phyloP scores from a whole-genome alignment of 768 basidiomycete species.

The Russula compacta region DNA sequence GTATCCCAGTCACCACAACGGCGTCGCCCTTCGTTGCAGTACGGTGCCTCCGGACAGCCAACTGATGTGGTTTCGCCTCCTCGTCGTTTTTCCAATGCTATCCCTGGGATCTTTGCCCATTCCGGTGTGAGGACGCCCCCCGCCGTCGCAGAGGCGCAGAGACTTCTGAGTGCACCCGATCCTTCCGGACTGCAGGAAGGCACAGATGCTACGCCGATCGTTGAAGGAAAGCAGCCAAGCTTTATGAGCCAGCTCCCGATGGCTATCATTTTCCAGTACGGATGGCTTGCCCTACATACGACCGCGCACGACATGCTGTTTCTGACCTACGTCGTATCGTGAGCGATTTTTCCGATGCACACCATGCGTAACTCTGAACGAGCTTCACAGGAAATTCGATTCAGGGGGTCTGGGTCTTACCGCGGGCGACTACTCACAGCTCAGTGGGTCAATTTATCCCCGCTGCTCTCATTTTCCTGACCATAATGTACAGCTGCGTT shows the following conservation, averaged over 20 bases:
- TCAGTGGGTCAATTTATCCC: conserved; percentile 45
- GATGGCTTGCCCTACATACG: conserved; percentile 77
- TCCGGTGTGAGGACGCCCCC: conserved; percentile 72
- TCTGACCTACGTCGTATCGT: conserved; percentile 87
- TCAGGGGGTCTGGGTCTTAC: conserved; percentile 87
- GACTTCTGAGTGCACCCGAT: conserved; percentile 32
- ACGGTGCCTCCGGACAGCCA: conserved; percentile 13
- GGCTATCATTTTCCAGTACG: conserved; percentile 84
- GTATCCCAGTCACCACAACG: conserved; percentile 12
- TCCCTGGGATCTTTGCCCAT: conserved; percentile 78
- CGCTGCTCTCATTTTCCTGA: conserved; percentile 4
- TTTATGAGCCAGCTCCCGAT: conserved; percentile 69
- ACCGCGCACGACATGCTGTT: conserved; percentile 89
- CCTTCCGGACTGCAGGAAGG: conserved; percentile 33
- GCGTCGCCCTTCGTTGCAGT: conserved; percentile 16
- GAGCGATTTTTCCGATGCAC: conserved; percentile 27
- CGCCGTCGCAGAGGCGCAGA: conserved; percentile 66
- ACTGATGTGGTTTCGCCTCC: conserved; percentile 31
- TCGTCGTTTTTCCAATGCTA: conserved; percentile 47
- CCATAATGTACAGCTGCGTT: conserved; percentile 54
- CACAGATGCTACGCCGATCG: conserved; percentile 31
- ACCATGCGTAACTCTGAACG: background rate
- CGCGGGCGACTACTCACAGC: conserved; percentile 85
- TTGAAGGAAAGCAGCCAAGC: conserved; percentile 50
- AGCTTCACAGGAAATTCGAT: conserved; percentile 52